Conservation (phyloP, 225 moss, liverwort and hornwort genomes). For the Marchantia paleacea region DNA sequence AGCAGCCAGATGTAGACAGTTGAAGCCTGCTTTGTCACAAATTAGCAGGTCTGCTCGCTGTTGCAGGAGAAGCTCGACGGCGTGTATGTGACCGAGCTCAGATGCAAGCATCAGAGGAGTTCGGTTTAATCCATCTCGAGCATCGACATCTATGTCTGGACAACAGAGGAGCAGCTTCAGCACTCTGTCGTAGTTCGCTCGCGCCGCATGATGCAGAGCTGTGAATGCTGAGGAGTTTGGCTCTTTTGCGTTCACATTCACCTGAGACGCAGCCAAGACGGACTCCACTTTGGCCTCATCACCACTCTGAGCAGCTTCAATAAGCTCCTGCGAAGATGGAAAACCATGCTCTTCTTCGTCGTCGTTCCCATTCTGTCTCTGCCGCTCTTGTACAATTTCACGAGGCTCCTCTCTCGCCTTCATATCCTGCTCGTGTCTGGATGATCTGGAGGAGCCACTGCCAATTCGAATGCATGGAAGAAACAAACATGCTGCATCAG, state of each 20-base stretch:
- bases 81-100: neutral
- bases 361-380: neutral
- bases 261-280: neutral
- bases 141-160: neutral
- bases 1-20: neutral
- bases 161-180: neutral
- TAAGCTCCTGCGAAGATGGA: neutral
- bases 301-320: neutral
- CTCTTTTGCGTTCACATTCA: neutral
- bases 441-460: no score
- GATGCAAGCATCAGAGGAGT: constrained; percentile 4
- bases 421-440: neutral
- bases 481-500: no score
- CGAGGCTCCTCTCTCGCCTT: neutral
- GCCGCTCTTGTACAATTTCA: neutral
- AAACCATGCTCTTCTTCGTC: neutral
- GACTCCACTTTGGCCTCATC: neutral
- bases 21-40: neutral
- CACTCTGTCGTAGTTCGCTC: neutral
- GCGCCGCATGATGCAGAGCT: constrained; percentile 1
- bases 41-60: neutral
- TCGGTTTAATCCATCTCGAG: neutral
- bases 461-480: no score
- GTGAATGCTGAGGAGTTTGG: neutral
- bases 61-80: neutral